Evolutionary conservation across 768 basidiomycete genomes (phyloP), one percentile per base, ranked within the genome.

Genomic region (Lactarius akahatsu): DNA sequence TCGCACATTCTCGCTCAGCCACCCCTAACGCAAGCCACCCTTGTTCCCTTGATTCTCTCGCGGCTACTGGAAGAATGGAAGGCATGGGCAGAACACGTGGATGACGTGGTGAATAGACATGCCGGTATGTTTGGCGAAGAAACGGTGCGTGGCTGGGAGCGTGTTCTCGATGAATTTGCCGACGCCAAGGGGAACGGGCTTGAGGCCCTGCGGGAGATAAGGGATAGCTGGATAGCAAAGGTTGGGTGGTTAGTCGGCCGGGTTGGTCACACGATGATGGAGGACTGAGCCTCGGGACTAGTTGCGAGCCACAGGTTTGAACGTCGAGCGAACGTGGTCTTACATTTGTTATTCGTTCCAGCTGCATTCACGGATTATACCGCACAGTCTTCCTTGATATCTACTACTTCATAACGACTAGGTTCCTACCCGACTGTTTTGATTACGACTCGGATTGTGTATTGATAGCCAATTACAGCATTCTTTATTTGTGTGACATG

Each of bases 121-220:
- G 90, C 85, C 6, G 86, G 90, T 6, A 91, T 94, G 91, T 92
- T 92, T 74, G 86, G 90, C 3, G 81, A 79, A 41, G 91, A 92
- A 67, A 83, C 82, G 10, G 90, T 88, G 50, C 76, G 80, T 69
- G 78, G 77, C 6, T 94, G 92, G 92, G 87, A 87, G 71, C 81
- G 84, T 50, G 82, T 79, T 9, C 74, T 94, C 72, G 89, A 93
- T 62, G 83, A 83, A 52, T 83, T 89, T 72, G 86, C 87, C 5
- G 82, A 82, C 45, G 78, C 78, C 23, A 85, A 85, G 66, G 78
- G 78, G 0, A 74, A 81, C 60, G 81, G 80, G 8, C 75, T 79
- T 73, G 73, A 76, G 34, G 72, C 74, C 50, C 77, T 85, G 78
- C 76, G 78, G 70, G 77, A 78, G 16, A 74, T 86, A 26, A 76